Base-by-base conservation (phyloP, 805 yeast genomes). In the Kuraishia ogatae region DNA sequence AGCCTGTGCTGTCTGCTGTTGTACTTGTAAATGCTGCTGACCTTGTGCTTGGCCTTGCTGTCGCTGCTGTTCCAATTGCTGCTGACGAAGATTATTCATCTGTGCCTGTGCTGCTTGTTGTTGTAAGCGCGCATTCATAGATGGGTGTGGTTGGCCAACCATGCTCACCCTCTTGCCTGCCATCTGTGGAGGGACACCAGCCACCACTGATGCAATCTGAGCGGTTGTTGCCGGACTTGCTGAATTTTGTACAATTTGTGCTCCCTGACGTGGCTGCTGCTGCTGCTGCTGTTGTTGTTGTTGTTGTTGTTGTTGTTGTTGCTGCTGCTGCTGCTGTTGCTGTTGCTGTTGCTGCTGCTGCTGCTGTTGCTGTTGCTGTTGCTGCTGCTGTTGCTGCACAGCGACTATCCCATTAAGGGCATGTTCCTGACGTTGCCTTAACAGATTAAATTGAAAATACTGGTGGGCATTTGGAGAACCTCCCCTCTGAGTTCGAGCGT, bases 401-500 rank as follows among this genome's bases (percentile, higher is more conserved):
- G 22, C 21, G 2, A 39, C 21, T 8, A 23, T 47, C 51, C 39
- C 48, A 55, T 54, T 67, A 68, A 7, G 65, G 62, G 55, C 63
- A 68, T 50, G 67, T 64, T 80, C 84, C 64, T 83, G 86, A 55
- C 81, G 75, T 63, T 83, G 86, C 58, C 81, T 78, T 65, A 82
- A 66, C 51, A 77, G 64, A 59, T 85, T 83, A 59, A 82, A 75
- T 59, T 85, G 88, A 62, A 82, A 83, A 69, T 87, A 89, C 64
- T 86, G 88, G 50, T 81, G 79, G 2, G 94, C 93, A 56, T 80
- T 71, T 1, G 76, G 72, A 2, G 87, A 80, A 15, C 84, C 82
- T 17, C 82, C 85, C 56, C 84, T 74, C 59, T 80, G 83, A 48
- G 89, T 83, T 61, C 90, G 78, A 2, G 96, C 96, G 64, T 87